Evolutionary conservation across 495 filamentous ascomycete species (phyloP).

Genomic region (Talaromyces proteolyticus): DNA sequence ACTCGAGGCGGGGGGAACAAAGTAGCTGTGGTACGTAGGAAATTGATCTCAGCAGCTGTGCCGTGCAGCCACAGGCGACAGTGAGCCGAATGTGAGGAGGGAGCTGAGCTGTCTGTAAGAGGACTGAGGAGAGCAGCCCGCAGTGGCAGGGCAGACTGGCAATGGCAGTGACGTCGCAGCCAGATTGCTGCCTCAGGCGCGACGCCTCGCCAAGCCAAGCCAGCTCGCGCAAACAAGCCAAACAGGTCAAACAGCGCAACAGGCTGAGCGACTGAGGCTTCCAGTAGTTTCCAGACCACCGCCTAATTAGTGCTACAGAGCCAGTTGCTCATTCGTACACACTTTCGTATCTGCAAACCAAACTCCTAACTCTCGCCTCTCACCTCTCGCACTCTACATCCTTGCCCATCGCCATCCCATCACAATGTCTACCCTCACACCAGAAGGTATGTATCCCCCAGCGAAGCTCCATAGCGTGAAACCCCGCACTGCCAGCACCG

Average conservation of each 20-base stretch:
- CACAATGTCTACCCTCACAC: slow-evolving; percentile 8
- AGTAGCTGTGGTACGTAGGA: no score
- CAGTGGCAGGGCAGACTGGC: no score
- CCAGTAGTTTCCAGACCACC: slow-evolving; percentile 3
- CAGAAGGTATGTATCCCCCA: slow-evolving; percentile 14
- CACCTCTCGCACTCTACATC: neutral
- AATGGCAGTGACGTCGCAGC: neutral
- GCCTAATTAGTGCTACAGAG: neutral
- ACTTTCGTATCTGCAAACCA: neutral
- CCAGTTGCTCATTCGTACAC: neutral
- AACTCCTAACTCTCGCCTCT: neutral
- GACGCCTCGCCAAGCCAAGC: neutral
- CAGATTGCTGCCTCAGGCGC: neutral
- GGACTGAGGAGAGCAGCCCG: neutral
- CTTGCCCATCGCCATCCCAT: neutral
- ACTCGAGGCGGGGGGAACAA: no score
- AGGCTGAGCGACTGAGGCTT: slow-evolving; percentile 2
- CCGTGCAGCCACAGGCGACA: no score
- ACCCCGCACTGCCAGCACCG: slow-evolving; percentile 3
- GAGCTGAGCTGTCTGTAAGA: no score
- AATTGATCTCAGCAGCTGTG: no score
- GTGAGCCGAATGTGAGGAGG: no score
- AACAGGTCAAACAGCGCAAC: slow-evolving; percentile 1
- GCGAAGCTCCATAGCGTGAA: slow-evolving; percentile 1
- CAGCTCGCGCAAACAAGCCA: neutral